Evolutionary conservation across 768 basidiomycete species (phyloP).

Genomic region (Leccinum barrowsii): DNA sequence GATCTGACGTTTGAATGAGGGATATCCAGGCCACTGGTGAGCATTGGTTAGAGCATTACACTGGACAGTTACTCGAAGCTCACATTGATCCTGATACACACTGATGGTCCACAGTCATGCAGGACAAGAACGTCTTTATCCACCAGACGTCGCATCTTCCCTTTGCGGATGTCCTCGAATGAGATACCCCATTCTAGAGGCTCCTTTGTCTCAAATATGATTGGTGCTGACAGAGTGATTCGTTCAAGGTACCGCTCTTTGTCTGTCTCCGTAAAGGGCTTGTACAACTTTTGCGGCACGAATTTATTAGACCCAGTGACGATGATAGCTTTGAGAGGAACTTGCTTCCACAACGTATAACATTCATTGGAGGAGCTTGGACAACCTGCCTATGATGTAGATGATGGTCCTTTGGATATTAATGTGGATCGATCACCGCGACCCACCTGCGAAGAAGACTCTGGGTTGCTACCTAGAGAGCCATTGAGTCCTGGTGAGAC

Average conservation of each 20-base stretch:
- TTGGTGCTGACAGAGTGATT: slow-evolving; percentile 56
- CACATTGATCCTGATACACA: slow-evolving; percentile 76
- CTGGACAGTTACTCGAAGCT: slow-evolving; percentile 19
- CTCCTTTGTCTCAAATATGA: slow-evolving; percentile 55
- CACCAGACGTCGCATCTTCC: slow-evolving; percentile 50
- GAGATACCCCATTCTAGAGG: slow-evolving; percentile 59
- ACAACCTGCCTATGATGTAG: neutral
- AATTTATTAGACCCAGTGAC: slow-evolving; percentile 40
- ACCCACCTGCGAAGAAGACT: slow-evolving; percentile 5
- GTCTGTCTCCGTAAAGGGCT: slow-evolving; percentile 75
- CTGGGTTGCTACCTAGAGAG: neutral
- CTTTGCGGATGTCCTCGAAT: slow-evolving; percentile 63
- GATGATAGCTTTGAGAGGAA: slow-evolving; percentile 11
- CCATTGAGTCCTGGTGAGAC: neutral
- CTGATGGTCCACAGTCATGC: slow-evolving; percentile 68
- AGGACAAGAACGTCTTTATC: slow-evolving; percentile 67
- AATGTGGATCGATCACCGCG: neutral
- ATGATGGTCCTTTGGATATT: neutral
- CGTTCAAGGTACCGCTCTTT: slow-evolving; percentile 73
- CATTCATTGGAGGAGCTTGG: slow-evolving; percentile 14
- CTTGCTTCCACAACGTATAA: slow-evolving; percentile 11
- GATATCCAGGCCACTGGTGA: slow-evolving; percentile 74
- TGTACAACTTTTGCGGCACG: slow-evolving; percentile 67
- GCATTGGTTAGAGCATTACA: slow-evolving; percentile 37
- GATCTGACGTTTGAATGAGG: slow-evolving; percentile 68